Evolutionary conservation across 768 basidiomycete species (phyloP), one percentile per base, ranked within the genome.

Genomic region (Collybiopsis luxurians): DNA sequence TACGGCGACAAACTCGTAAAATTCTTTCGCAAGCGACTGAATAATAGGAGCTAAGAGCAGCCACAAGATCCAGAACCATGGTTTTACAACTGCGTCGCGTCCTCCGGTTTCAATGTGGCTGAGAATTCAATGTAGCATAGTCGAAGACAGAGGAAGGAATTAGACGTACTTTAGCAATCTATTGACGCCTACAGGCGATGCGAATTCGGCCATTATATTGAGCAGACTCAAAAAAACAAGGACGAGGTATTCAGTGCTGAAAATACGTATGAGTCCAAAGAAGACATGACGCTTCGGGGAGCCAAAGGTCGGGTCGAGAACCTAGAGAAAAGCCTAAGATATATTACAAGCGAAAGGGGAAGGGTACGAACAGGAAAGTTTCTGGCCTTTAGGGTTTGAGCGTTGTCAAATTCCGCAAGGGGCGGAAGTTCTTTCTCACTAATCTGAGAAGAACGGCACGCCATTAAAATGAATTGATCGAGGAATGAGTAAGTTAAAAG

Each of bases 361-460:
- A 21, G 57, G 49, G 39, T 59, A 67, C 63, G 47, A 58, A 71
- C 74, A 48, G 64, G 66, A 55, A 74, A 74, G 45, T 60, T 61
- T 17, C 51, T 64, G 19, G 53, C 63, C 11, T 63, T 66, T n/a
- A 48, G 24, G 50, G 31, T 19, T 48, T 54, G 54, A 51, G 79
- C 79, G 65, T 81, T 79, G 56, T 89, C 86, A 51, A 82, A 81
- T 58, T 87, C 86, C 3, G 80, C 79, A 69, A 88, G 79, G 2
- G 82, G 83, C 13, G 85, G 85, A 43, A 86, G 70, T 49, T 84
- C 64, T 40, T 86, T 82, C 39, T 70, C 67, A 0, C 76, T 63
- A 1, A 85, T 61, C 61, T 81, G 81, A 3, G 74, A 59, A 19
- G 76, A 64, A 17, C 71, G 66, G 57, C 74, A 73, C 1, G 79